Base-by-base conservation (phyloP, 176 grass and related monocot species). In the Oropetium thomaeum region DNA sequence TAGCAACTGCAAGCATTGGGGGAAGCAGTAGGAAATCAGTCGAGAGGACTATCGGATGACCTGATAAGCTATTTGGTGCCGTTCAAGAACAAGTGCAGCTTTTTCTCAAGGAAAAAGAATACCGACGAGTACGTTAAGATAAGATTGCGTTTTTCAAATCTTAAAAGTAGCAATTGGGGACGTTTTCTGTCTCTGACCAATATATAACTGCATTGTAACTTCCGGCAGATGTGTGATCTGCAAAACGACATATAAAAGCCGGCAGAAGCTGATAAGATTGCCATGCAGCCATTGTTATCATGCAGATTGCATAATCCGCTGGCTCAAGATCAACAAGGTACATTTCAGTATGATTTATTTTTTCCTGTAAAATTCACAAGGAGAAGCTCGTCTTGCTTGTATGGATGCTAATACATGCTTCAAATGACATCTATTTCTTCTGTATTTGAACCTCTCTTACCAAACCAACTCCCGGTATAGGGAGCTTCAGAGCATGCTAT, bases 261-360 rank as follows among this genome's bases (percentile, higher is more conserved):
- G 68, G 34, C 59, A 96, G 42, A 86, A 65, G 33, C 41, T 96
- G 79, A 91, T 96, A 76, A 91, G 37, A 58, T 67, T 96, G 63
- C 88, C 92, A 59, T 96, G 92, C 35, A 74, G 70, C 61, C 92
- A 96, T 58, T 76, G 70, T 39, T 96, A 91, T 45, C 92, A 96
- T 84, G 86, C 79, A 54, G 20, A 61, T 38, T 96, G 92, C 78
- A 89, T 96, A 69, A 87, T 83, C 47, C 85, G 76, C 68, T 96
- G 92, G 92, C 82, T 96, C 69, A 90, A 87, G 75, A 85, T 89
- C 76, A 96, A 89, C 76, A 96, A 91, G 86, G 92, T 96, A 81
- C 32, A 33, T 5, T 82, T 45, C n/a, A 38, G 3, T 65, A 57
- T 37, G 65, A 49, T 66, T 39, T 31, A 2, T 28, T 63, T 20